Base-by-base conservation (phyloP, 108 stramenopile species). In the Cylindrotheca fusiformis region DNA sequence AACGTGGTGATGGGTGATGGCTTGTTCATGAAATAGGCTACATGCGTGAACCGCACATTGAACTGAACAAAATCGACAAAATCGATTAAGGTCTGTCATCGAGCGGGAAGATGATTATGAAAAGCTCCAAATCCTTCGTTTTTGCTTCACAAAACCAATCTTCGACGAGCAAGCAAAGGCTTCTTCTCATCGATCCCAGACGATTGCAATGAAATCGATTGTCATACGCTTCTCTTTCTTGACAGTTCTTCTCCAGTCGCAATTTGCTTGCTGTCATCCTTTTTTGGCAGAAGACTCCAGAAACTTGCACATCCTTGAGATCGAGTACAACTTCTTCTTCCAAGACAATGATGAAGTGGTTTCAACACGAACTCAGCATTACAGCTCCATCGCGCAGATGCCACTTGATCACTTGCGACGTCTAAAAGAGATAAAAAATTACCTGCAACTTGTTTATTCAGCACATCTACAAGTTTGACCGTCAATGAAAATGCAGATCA, bases 401-500 rank as follows among this genome's bases (percentile, higher is more conserved):
- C 62, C 95, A 97, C 69, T 78, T 97, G 36, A 93, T 97, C 54
- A 95, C 95, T 0, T 52, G 70, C 28, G 78, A 95, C 27, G 81
- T 97, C 29, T 72, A 78, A 32, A 84, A 80, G 47, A 65, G 26
- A 91, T 94, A 56, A 79, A 90, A 51, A 90, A 95, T 44, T 94
- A 83, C 94, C 81, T 85, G 84, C 58, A 93, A 95, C 64, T 44
- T 97, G 6, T 97, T 97, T 52, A 78, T 97, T 45, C 91, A 95
- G 77, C 96, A 97, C 96, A 0, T 85, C 83, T 3, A 94, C 95
- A 0, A 77, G 77, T 66, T 77, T 97, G 58, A 95, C 96, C 17
- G 81, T 97, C 55, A 97, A 97, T 66, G 96, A 96, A 72, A 95
- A 91, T 76, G 86, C 90, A 17, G 96, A 97, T 67, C 94, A 0